phyloP scores from a whole-genome alignment of 176 grass and related monocot species.

The Tillandsia leiboldiana region DNA sequence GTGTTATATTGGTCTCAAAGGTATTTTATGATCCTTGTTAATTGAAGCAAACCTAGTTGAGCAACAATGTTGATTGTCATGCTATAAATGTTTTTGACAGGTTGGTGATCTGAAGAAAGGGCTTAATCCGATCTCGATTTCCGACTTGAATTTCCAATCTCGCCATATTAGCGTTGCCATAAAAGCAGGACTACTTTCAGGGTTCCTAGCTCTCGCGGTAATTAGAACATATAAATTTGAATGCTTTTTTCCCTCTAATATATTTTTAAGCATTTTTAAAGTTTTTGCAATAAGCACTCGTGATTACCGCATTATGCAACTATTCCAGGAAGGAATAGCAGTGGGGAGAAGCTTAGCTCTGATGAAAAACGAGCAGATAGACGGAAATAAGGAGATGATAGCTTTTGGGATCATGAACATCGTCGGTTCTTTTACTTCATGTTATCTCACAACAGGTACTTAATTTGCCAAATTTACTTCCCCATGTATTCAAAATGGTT shows the following conservation, averaged over 20 bases:
- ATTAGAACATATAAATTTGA: constrained; percentile 14
- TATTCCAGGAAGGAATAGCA: constrained; percentile 84
- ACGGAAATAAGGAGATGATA: constrained; percentile 99
- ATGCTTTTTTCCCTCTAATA: not conserved
- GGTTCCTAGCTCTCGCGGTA: constrained; percentile 78
- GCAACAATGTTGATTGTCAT: not conserved
- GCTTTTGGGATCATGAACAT: constrained; percentile 96
- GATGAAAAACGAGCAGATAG: constrained; percentile 90
- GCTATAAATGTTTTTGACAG: constrained; percentile 20
- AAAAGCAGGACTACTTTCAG: constrained; percentile 69
- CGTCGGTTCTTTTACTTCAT: constrained; percentile 83
- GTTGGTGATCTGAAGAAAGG: constrained; percentile 87
- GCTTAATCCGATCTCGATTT: constrained; percentile 67
- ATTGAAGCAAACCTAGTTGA: not conserved
- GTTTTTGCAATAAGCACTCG: not conserved
- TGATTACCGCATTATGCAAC: not conserved
- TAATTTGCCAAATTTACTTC: not conserved
- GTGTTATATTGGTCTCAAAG: not conserved
- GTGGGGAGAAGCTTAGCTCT: constrained; percentile 78
- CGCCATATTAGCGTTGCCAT: constrained; percentile 30
- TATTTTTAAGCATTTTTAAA: not conserved
- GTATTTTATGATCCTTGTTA: not conserved
- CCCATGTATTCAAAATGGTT: no score
- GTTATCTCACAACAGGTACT: constrained; percentile 85
- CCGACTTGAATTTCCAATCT: constrained; percentile 38